Conservation (phyloP, 352 stramenopile species). For the Pythium periplocum region DNA sequence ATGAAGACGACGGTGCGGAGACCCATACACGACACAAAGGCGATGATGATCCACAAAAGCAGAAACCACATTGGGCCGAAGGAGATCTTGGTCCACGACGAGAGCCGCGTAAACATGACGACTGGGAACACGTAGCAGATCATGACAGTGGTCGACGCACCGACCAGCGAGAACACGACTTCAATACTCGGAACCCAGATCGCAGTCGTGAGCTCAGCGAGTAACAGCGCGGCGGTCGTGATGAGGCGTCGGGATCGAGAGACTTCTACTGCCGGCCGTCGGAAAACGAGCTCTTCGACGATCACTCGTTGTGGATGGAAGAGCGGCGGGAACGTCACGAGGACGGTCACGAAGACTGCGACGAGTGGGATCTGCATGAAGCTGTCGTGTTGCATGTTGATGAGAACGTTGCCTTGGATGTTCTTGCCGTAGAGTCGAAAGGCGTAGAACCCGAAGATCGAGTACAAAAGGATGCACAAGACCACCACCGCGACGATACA, state of each 20-base stretch:
- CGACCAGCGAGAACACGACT: conserved; percentile 9
- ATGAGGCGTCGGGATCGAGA: conserved; percentile 1
- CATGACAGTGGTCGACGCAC: conserved; percentile 19
- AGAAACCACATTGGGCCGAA: conserved; percentile 5
- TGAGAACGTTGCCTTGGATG: conserved; percentile 22
- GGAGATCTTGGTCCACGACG: conserved; percentile 9
- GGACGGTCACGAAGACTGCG: conserved; percentile 20
- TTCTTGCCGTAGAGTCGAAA: conserved; percentile 16
- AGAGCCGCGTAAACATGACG: conserved; percentile 17
- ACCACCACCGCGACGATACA: conserved; percentile 12
- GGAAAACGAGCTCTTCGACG: conserved; percentile 12
- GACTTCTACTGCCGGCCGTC: background rate
- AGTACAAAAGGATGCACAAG: conserved; percentile 19
- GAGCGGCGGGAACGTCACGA: conserved; percentile 29
- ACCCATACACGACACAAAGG: conserved; percentile 5
- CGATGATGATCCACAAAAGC: conserved; percentile 9
- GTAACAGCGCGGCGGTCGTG: conserved; percentile 9
- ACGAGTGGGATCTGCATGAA: conserved; percentile 24
- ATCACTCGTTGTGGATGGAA: conserved; percentile 21
- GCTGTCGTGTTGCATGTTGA: conserved; percentile 21
- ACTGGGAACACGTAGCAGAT: conserved; percentile 26
- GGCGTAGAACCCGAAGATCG: conserved; percentile 16
- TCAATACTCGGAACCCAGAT: conserved; percentile 24
- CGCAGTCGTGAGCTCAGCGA: conserved; percentile 11
- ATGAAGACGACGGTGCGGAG: conserved; percentile 13